A percentile compares a stretch with the other conserved stretches of the same genome.
These are phyloP conservation scores for Aechmea fasciata DNA, from an alignment of 176 grass and related monocot species.

Conservation along the genomic window DNA sequence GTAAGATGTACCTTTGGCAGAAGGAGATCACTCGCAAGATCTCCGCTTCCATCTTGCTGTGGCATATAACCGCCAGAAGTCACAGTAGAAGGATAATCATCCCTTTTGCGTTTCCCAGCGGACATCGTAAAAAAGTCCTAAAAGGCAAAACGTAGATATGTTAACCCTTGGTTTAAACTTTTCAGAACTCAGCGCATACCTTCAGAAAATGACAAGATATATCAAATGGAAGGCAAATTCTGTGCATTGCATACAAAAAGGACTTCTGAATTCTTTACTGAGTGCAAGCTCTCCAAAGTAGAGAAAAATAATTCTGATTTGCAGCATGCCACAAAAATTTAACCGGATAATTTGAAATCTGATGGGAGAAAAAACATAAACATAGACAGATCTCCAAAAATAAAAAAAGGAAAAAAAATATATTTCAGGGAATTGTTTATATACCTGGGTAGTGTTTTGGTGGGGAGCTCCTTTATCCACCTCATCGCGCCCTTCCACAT, in stretches of 20 bases:
- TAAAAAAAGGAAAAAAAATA: neutral
- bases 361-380: too few relatives aligned
- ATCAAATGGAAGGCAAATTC: neutral
- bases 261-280: too few relatives aligned
- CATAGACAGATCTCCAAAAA: too few relatives aligned
- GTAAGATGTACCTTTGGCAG: neutral
- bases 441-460: slow-evolving; percentile 64
- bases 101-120: slow-evolving; percentile 95
- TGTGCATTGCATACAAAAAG: too few relatives aligned
- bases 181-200: neutral
- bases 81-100: slow-evolving; percentile 64
- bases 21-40: slow-evolving; percentile 47
- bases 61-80: slow-evolving; percentile 76
- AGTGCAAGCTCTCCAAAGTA: too few relatives aligned
- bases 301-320: too few relatives aligned
- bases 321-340: too few relatives aligned
- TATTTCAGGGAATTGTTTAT: neutral
- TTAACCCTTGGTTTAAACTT: neutral
- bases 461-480: slow-evolving; percentile 44
- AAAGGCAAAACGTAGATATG: neutral
- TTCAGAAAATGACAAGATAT: neutral
- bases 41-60: slow-evolving; percentile 85
- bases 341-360: too few relatives aligned
- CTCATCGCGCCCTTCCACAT: slow-evolving; percentile 72
- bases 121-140: slow-evolving; percentile 77